Percentiles rank a stretch among this genome's conserved stretches.
These are phyloP conservation scores for Nakazawaea laoshanensis DNA, from an alignment of 805 yeast species.

Conservation along the genomic window DNA sequence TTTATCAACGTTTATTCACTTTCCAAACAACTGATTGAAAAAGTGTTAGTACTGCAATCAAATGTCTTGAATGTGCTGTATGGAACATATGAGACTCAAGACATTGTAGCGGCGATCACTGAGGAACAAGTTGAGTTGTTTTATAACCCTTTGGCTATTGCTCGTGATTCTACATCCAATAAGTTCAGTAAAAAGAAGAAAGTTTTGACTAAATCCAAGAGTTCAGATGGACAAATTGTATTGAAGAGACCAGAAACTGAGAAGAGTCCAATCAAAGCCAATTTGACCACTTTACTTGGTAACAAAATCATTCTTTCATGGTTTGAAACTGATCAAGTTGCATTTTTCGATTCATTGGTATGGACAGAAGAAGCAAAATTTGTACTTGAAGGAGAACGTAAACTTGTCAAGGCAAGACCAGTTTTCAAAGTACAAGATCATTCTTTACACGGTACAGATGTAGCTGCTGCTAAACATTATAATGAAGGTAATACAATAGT, in stretches of 20 bases:
- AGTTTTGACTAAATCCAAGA: slow-evolving; percentile 40
- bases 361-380: slow-evolving; percentile 30
- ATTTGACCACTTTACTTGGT: slow-evolving; percentile 15
- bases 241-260: slow-evolving; percentile 37
- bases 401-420: slow-evolving; percentile 30
- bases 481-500: slow-evolving; percentile 54
- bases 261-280: slow-evolving; percentile 18
- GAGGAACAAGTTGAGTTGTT: slow-evolving; percentile 68
- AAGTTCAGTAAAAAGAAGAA: slow-evolving; percentile 32
- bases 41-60: slow-evolving; percentile 64
- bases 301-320: slow-evolving; percentile 40
- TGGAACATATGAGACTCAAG: slow-evolving; percentile 22
- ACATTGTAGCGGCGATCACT: slow-evolving; percentile 47
- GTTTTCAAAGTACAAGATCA: slow-evolving; percentile 29
- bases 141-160: slow-evolving; percentile 36
- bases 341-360: slow-evolving; percentile 45
- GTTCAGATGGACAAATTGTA: slow-evolving; percentile 34
- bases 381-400: slow-evolving; percentile 18
- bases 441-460: slow-evolving; percentile 38
- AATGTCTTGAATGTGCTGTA: slow-evolving; percentile 41
- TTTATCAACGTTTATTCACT: slow-evolving; percentile 65
- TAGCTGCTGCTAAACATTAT: slow-evolving; percentile 45
- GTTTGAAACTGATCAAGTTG: slow-evolving; percentile 52
- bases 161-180: slow-evolving; percentile 12
- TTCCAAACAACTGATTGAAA: slow-evolving; percentile 27